Percentiles rank a stretch among this genome's conserved stretches.
These are phyloP conservation scores for Russula emetica DNA, from an alignment of 768 basidiomycete genomes.

Conservation along the genomic window DNA sequence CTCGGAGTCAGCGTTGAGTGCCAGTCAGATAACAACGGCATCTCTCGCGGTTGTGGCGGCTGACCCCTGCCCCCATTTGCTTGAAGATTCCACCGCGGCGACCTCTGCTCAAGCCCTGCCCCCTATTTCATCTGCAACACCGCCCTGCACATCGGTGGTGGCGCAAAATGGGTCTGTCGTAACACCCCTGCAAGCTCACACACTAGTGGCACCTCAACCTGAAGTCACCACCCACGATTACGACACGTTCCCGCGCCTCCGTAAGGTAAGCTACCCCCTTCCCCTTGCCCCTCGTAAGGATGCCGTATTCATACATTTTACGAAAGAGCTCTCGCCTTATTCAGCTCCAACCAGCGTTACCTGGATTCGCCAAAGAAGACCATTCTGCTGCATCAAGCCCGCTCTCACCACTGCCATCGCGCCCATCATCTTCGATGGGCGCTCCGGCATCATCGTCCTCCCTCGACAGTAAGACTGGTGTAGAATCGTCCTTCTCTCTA, in stretches of 20 bases:
- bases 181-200: slow-evolving; percentile 14
- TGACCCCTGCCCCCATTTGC: background rate
- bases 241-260: slow-evolving; percentile 23
- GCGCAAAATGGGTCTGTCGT: slow-evolving; percentile 12
- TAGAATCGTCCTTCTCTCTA: slow-evolving; percentile 19
- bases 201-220: slow-evolving; percentile 9
- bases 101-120: background rate
- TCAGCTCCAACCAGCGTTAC: slow-evolving; percentile 18
- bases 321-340: background rate
- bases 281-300: background rate
- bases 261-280: slow-evolving; percentile 11
- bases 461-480: background rate
- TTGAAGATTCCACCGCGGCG: background rate
- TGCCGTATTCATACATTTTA: slow-evolving; percentile 10
- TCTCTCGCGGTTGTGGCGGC: background rate
- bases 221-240: slow-evolving; percentile 18
- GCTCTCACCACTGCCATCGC: slow-evolving; percentile 20
- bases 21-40: background rate
- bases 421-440: slow-evolving; percentile 23
- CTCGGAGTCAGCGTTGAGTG: background rate
- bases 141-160: background rate
- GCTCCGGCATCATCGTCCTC: slow-evolving; percentile 2
- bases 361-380: slow-evolving; percentile 13
- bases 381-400: slow-evolving; percentile 20
- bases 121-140: slow-evolving; percentile 9